Evolutionary conservation across 768 basidiomycete species (phyloP).

Genomic region (Plicaturopsis crispa): DNA sequence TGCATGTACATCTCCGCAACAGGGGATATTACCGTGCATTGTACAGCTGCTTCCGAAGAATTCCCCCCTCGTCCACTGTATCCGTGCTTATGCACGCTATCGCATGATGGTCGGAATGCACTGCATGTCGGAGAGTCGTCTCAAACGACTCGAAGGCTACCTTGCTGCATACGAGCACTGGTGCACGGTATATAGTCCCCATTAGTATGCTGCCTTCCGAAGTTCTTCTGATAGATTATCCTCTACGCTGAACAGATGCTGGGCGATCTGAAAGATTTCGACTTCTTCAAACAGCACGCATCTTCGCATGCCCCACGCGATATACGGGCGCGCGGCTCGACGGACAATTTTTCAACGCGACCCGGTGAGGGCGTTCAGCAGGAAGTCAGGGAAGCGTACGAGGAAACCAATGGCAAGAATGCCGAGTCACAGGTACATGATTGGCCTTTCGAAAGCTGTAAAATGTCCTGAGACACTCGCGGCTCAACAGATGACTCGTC

Average conservation of each 20-base stretch:
- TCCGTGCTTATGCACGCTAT: slow-evolving; percentile 14
- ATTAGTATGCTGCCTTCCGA: no score
- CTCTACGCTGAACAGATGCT: slow-evolving; percentile 10
- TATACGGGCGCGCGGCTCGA: slow-evolving; percentile 18
- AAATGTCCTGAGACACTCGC: background rate
- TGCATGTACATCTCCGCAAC: no score
- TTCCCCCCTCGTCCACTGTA: slow-evolving; percentile 17
- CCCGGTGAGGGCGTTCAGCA: slow-evolving; percentile 24
- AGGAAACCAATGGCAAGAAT: slow-evolving; percentile 20
- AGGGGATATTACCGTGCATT: slow-evolving; percentile 20
- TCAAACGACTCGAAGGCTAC: slow-evolving; percentile 12
- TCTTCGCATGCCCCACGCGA: slow-evolving; percentile 15
- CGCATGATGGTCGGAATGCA: slow-evolving; percentile 18
- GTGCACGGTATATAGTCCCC: background rate
- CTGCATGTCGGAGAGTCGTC: slow-evolving; percentile 17
- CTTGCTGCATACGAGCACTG: background rate
- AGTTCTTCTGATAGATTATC: no score
- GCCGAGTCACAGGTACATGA: slow-evolving; percentile 21
- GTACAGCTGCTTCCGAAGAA: slow-evolving; percentile 19
- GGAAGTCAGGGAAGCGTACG: slow-evolving; percentile 19
- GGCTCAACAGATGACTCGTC: slow-evolving; percentile 15
- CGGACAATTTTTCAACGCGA: slow-evolving; percentile 19
- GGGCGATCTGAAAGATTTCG: slow-evolving; percentile 19
- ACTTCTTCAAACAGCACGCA: slow-evolving; percentile 23
- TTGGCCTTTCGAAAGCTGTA: slow-evolving; percentile 1